phyloP scores from a whole-genome alignment of 352 stramenopile species.

The Phytophthora pini region DNA sequence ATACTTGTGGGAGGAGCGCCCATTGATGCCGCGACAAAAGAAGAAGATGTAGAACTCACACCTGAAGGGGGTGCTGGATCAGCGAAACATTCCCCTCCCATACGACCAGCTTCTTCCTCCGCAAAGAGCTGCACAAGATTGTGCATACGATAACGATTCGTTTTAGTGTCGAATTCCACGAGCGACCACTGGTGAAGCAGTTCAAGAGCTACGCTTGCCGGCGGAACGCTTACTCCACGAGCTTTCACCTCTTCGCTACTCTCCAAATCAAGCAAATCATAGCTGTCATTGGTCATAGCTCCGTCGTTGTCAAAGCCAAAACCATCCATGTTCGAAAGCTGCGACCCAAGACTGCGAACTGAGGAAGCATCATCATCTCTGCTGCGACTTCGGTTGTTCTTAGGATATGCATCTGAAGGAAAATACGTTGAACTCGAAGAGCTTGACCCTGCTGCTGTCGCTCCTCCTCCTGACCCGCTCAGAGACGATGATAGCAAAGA shows the following conservation, averaged over 20 bases:
- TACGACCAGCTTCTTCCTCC: conserved; percentile 71
- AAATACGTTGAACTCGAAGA: conserved; percentile 47
- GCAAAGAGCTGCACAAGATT: conserved; percentile 87
- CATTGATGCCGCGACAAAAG: conserved; percentile 49
- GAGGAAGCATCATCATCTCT: conserved; percentile 63
- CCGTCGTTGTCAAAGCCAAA: conserved; percentile 84
- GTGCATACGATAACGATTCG: conserved; percentile 82
- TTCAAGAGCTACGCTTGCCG: conserved; percentile 57
- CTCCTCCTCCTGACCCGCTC: conserved; percentile 21
- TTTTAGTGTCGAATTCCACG: conserved; percentile 75
- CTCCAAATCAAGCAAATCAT: conserved; percentile 78
- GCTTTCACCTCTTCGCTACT: conserved; percentile 72
- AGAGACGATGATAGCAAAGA: conserved; percentile 38
- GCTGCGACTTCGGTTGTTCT: conserved; percentile 32
- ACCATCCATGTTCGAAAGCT: conserved; percentile 73
- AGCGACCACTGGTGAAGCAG: conserved; percentile 84
- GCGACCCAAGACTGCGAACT: conserved; percentile 64
- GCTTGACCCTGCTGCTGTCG: conserved; percentile 7
- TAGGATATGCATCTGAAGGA: conserved; percentile 60
- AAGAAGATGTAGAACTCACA: conserved; percentile 31
- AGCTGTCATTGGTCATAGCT: conserved; percentile 80
- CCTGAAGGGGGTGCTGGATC: conserved; percentile 22
- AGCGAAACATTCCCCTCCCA: conserved; percentile 55
- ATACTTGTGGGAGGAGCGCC: conserved; percentile 38
- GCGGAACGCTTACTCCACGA: conserved; percentile 49